These are phyloP conservation scores for Chloranthus sessilifolius DNA, from an alignment of 164 flowering plant species.

Conservation along the genomic window DNA sequence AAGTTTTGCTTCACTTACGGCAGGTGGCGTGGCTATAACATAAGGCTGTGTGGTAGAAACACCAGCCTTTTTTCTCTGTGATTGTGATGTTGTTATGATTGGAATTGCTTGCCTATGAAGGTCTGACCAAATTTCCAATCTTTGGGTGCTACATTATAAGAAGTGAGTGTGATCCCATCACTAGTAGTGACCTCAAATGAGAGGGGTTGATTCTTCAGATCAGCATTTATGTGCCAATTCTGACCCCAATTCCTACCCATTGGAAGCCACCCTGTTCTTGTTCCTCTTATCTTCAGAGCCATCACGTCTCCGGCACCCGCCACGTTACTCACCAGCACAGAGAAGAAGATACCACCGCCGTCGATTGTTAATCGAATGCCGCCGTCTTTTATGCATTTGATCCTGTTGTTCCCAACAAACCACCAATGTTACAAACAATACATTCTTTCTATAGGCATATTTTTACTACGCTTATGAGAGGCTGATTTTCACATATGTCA, in stretches of 20 bases:
- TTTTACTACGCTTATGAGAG: too few relatives aligned
- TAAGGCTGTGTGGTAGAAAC: too few relatives aligned
- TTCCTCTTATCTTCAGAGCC: slow-evolving; percentile 81
- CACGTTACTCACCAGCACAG: slow-evolving; percentile 77
- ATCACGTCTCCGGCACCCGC: slow-evolving; percentile 84
- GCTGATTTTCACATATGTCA: too few relatives aligned
- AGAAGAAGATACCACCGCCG: slow-evolving; percentile 59
- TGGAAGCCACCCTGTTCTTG: slow-evolving; percentile 89
- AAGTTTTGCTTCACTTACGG: too few relatives aligned
- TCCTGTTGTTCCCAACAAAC: slow-evolving; percentile 46
- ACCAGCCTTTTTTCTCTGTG: too few relatives aligned
- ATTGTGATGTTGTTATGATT: too few relatives aligned
- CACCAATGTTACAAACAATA: too few relatives aligned
- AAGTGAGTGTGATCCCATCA: slow-evolving; percentile 60
- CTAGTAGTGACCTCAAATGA: slow-evolving; percentile 82
- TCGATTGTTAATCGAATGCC: slow-evolving; percentile 65
- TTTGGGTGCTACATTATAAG: slow-evolving; percentile 79
- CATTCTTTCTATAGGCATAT: too few relatives aligned
- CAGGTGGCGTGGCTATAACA: too few relatives aligned
- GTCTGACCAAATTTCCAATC: slow-evolving; percentile 78
- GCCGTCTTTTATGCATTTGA: slow-evolving; percentile 86
- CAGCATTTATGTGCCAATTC: slow-evolving; percentile 85
- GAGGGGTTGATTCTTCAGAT: slow-evolving; percentile 73
- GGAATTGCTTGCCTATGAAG: slow-evolving; percentile 76
- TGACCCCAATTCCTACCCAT: slow-evolving; percentile 99